Conservation (phyloP, 2,329 filamentous ascomycete genomes). For the Sporothrix brasiliensis region DNA sequence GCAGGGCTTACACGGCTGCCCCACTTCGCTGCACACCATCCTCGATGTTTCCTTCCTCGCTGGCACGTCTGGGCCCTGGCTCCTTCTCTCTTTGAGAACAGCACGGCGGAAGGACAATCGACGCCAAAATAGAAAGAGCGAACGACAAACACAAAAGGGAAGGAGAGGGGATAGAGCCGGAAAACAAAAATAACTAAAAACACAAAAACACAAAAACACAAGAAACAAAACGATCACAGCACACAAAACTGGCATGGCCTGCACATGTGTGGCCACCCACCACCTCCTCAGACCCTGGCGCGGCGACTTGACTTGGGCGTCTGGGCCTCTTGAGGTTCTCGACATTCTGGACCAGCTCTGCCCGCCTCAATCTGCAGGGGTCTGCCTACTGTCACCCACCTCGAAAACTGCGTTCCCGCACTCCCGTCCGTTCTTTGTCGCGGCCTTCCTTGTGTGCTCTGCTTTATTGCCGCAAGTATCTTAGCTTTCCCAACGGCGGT, state of each 20-base stretch:
- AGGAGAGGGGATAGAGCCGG: background rate
- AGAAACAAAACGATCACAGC: too few relatives aligned
- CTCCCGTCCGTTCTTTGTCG: constrained; percentile 14
- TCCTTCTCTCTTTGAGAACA: background rate
- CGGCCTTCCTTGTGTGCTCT: background rate
- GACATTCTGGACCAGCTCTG: constrained; percentile 11
- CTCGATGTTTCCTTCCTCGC: constrained; percentile 23
- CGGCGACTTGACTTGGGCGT: background rate
- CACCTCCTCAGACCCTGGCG: background rate
- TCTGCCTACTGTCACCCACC: background rate
- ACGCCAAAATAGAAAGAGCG: constrained; percentile 3
- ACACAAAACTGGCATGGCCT: background rate
- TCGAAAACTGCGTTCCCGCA: constrained; percentile 14
- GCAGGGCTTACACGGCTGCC: constrained; percentile 32
- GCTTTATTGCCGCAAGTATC: background rate
- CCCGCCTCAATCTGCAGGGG: constrained; percentile 10
- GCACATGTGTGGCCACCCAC: background rate
- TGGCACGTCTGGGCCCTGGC: constrained; percentile 5
- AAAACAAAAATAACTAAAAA: background rate
- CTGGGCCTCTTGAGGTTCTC: background rate
- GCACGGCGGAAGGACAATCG: constrained; percentile 4
- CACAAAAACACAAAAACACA: background rate
- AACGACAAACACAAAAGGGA: background rate
- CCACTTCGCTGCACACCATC: constrained; percentile 30
- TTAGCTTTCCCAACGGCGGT: constrained; percentile 13